These are phyloP conservation scores for Halophytophthora batemanensis DNA, from an alignment of 352 stramenopile species.

Conservation along the genomic window DNA sequence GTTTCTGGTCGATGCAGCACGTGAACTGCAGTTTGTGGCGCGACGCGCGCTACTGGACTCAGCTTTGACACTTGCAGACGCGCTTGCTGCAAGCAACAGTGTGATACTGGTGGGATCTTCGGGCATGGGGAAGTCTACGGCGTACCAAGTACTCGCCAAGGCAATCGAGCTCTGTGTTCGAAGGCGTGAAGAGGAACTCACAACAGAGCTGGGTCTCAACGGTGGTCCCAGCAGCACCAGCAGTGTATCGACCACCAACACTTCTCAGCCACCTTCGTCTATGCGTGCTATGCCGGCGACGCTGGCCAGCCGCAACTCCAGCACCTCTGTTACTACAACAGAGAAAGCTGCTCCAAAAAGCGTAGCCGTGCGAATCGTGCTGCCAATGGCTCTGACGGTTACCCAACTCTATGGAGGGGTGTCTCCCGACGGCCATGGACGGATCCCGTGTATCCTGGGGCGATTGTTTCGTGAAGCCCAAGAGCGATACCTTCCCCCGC, in stretches of 20 bases:
- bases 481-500: slow-evolving; percentile 14
- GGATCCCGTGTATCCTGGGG: slow-evolving; percentile 34
- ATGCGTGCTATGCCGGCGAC: neutral
- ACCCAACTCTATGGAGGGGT: slow-evolving; percentile 48
- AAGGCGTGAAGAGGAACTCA: neutral
- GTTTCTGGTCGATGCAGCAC: slow-evolving; percentile 1
- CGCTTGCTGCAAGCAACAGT: slow-evolving; percentile 14
- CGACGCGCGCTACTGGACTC: slow-evolving; percentile 19
- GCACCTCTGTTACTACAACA: neutral
- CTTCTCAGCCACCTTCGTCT: neutral
- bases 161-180: slow-evolving; percentile 20
- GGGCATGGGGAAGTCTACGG: slow-evolving; percentile 36
- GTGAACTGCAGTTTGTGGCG: slow-evolving; percentile 21
- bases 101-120: slow-evolving; percentile 21
- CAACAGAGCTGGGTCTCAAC: neutral
- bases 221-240: neutral
- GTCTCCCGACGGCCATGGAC: slow-evolving; percentile 27
- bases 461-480: slow-evolving; percentile 31
- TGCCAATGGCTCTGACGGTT: slow-evolving; percentile 37
- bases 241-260: neutral
- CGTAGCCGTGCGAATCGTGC: slow-evolving; percentile 23
- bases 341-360: slow-evolving; percentile 1
- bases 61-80: slow-evolving; percentile 11
- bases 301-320: slow-evolving; percentile 9
- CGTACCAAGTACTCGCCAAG: slow-evolving; percentile 32